Evolutionary conservation across 345 rosid genomes (phyloP).

Genomic region (Aquilaria sinensis): DNA sequence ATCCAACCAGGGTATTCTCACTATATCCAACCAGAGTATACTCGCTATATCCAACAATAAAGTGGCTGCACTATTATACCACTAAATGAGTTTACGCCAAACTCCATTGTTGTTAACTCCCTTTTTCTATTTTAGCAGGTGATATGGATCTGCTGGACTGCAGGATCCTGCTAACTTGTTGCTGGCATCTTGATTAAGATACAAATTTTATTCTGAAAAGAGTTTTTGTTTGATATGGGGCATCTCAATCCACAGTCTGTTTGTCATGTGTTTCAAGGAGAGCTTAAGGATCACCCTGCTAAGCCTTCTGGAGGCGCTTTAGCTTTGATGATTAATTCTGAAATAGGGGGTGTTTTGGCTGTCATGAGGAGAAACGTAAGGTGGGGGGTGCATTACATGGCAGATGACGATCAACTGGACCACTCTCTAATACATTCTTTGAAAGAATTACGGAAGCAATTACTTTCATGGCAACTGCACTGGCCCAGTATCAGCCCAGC

Average conservation of each 20-base stretch:
- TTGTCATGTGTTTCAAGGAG: slow-evolving; percentile 26
- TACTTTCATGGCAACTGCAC: slow-evolving; percentile 49
- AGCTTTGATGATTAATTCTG: slow-evolving; percentile 62
- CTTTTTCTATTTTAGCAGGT: slow-evolving; percentile 2
- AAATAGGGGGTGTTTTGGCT: slow-evolving; percentile 68
- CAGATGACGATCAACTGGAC: slow-evolving; percentile 64
- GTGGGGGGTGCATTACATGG: slow-evolving; percentile 54
- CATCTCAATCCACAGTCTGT: slow-evolving; percentile 30
- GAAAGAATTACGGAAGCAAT: slow-evolving; percentile 56
- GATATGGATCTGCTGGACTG: background rate
- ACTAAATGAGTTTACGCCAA: background rate
- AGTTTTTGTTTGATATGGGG: slow-evolving; percentile 38
- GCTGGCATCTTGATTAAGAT: slow-evolving; percentile 1
- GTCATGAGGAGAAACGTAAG: slow-evolving; percentile 78
- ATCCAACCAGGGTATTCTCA: too few relatives aligned
- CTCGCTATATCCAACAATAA: too few relatives aligned
- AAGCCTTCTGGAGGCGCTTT: slow-evolving; percentile 41
- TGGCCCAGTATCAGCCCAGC: slow-evolving; percentile 51
- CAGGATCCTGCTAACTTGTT: background rate
- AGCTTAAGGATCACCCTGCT: slow-evolving; percentile 17
- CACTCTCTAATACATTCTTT: slow-evolving; percentile 67
- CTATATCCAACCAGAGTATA: too few relatives aligned
- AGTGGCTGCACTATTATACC: too few relatives aligned
- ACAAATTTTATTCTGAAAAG: slow-evolving; percentile 12
- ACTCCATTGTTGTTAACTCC: slow-evolving; percentile 3